A percentile compares a stretch with the other conserved stretches of the same genome.
Evolutionary conservation across 2,329 filamentous ascomycete genomes (phyloP).

Genomic region (Trichoderma polysporum): DNA sequence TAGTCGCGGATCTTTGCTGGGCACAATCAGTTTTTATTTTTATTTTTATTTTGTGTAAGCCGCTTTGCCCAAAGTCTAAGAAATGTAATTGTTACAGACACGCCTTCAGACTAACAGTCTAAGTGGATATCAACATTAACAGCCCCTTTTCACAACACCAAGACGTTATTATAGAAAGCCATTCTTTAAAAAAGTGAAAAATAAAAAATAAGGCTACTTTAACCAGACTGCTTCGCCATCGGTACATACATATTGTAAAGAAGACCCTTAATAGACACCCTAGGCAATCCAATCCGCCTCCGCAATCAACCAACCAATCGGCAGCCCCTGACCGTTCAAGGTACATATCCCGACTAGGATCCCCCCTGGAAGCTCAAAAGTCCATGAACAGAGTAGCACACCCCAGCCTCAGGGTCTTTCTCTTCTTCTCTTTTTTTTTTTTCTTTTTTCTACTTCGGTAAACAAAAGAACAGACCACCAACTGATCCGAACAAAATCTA

Average conservation of each 20-base stretch:
- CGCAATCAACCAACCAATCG: constrained; percentile 5
- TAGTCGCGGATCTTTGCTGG: too few relatives aligned
- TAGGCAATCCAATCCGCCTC: neutral
- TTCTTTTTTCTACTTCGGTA: neutral
- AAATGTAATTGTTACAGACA: neutral
- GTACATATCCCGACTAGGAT: neutral
- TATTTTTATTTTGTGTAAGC: too few relatives aligned
- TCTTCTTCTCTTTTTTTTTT: neutral
- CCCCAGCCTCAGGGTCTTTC: neutral
- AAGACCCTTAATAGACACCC: neutral
- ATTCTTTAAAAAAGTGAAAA: too few relatives aligned
- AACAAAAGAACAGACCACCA: neutral
- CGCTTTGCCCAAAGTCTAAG: too few relatives aligned
- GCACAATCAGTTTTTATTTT: too few relatives aligned
- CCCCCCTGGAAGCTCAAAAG: neutral
- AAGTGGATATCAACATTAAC: too few relatives aligned
- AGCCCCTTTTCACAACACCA: neutral
- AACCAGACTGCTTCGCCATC: neutral
- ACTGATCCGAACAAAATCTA: neutral
- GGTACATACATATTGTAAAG: neutral
- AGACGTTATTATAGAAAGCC: too few relatives aligned
- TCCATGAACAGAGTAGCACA: neutral
- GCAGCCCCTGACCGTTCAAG: neutral
- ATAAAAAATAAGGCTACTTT: too few relatives aligned
- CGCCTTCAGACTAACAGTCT: neutral